Percentiles rank a stretch among this genome's conserved stretches.
Evolutionary conservation across 306 rosid species (phyloP).

Genomic region (Cercis canadensis): DNA sequence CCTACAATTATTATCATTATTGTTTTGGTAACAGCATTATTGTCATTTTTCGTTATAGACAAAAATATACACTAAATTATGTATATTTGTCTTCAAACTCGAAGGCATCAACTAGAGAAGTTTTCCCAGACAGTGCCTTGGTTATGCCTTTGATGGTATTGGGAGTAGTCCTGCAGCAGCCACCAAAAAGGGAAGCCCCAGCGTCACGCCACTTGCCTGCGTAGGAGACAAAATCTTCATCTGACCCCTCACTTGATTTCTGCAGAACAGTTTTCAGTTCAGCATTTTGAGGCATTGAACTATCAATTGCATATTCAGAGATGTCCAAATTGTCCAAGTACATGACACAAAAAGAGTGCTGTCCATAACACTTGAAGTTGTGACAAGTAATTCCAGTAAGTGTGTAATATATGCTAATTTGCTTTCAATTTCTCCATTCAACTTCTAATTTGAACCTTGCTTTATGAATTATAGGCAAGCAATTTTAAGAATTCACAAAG

Average conservation of each 20-base stretch:
- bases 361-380: background rate
- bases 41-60: background rate
- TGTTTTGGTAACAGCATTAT: no score
- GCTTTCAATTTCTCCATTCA: background rate
- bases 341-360: background rate
- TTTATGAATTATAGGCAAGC: no score
- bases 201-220: constrained; percentile 78
- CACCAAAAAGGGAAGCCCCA: constrained; percentile 88
- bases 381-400: background rate
- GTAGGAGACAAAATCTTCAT: constrained; percentile 77
- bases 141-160: constrained; percentile 74
- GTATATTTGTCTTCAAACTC: constrained; percentile 14
- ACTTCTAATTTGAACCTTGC: no score
- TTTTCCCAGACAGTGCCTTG: constrained; percentile 50
- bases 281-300: constrained; percentile 3
- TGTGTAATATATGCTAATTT: background rate
- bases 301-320: background rate
- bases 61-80: constrained; percentile 21
- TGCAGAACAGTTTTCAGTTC: constrained; percentile 33
- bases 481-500: background rate
- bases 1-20: no score
- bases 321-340: background rate
- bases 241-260: constrained; percentile 58
- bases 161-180: constrained; percentile 95
- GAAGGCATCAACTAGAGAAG: background rate